Conservation (phyloP, 805 yeast species). For the Ogataea nonfermentans region DNA sequence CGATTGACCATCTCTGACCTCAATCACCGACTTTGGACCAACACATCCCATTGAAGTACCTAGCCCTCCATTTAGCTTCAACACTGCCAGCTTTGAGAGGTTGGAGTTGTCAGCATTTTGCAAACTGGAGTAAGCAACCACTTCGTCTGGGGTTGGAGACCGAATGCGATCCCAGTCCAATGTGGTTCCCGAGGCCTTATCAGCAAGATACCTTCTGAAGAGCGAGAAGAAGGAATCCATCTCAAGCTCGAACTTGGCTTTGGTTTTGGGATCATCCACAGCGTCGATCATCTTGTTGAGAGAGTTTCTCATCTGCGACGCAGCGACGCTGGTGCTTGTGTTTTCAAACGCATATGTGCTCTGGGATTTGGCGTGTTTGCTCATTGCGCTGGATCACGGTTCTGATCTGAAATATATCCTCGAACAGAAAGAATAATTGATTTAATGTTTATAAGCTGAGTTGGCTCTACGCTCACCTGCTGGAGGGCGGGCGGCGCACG, state of each 20-base stretch:
- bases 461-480: constrained; percentile 4
- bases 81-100: constrained; percentile 84
- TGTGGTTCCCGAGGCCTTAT: constrained; percentile 80
- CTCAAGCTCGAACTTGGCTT: constrained; percentile 73
- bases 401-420: background rate
- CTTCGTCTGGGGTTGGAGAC: constrained; percentile 88
- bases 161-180: constrained; percentile 94
- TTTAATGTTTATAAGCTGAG: constrained; percentile 5
- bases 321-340: constrained; percentile 92
- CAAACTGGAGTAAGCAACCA: constrained; percentile 68
- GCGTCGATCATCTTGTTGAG: constrained; percentile 86
- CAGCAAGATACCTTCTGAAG: constrained; percentile 87
- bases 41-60: constrained; percentile 99
- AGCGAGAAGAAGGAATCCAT: constrained; percentile 93
- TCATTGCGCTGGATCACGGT: constrained; percentile 15
- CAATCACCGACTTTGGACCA: constrained; percentile 97
- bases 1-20: constrained; percentile 97
- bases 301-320: constrained; percentile 96
- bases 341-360: constrained; percentile 89
- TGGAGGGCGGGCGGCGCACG: constrained; percentile 7
- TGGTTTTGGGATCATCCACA: constrained; percentile 50
- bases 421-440: constrained; percentile 3
- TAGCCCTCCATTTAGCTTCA: constrained; percentile 95
- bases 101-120: constrained; percentile 39
- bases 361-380: constrained; percentile 67